These are phyloP conservation scores for Pichia sp. DNA, from an alignment of 1,139 yeast species.

Conservation along the genomic window DNA sequence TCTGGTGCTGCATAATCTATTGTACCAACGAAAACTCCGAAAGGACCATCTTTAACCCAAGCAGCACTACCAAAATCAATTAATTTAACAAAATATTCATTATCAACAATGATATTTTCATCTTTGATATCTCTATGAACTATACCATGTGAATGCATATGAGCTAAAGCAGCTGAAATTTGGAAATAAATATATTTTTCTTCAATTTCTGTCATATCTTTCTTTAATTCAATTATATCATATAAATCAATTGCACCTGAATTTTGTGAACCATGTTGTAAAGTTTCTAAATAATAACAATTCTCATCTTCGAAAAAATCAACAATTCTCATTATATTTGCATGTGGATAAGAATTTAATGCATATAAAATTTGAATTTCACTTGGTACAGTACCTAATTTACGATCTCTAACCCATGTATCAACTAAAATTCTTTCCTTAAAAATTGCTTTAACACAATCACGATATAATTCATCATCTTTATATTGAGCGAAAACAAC, in stretches of 20 bases:
- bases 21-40: conserved; percentile 95
- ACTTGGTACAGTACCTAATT: conserved; percentile 85
- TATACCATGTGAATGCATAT: conserved; percentile 77
- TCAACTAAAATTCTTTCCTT: conserved; percentile 91
- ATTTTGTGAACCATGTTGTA: conserved; percentile 60
- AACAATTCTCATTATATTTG: conserved; percentile 72
- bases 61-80: conserved; percentile 97
- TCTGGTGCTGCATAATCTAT: conserved; percentile 97
- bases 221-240: conserved; percentile 80
- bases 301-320: conserved; percentile 91
- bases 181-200: conserved; percentile 74
- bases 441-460: conserved; percentile 82
- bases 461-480: conserved; percentile 52
- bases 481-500: conserved; percentile 74
- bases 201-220: conserved; percentile 70
- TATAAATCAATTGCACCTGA: conserved; percentile 89
- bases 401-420: conserved; percentile 92
- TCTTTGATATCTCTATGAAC: conserved; percentile 95
- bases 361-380: conserved; percentile 90
- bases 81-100: conserved; percentile 65
- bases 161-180: conserved; percentile 67
- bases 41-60: conserved; percentile 82
- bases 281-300: conserved; percentile 83
- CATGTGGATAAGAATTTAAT: conserved; percentile 69
- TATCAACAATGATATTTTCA: conserved; percentile 85